These are phyloP conservation scores for Aspergillus ruber DNA, from an alignment of 2,329 filamentous ascomycete species.

Conservation along the genomic window DNA sequence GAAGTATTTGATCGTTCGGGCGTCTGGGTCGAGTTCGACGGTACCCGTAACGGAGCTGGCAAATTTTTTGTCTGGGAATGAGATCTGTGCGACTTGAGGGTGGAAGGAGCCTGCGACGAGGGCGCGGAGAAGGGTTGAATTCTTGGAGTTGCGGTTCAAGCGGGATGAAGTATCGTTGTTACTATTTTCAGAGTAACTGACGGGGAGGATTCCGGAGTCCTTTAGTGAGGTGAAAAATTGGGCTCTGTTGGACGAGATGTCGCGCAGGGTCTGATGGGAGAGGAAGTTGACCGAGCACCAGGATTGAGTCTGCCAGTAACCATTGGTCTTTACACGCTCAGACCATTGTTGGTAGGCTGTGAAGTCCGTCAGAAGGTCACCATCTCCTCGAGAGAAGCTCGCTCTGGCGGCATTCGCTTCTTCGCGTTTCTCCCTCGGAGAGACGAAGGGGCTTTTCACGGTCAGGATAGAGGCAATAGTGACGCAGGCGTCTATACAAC, in stretches of 20 bases:
- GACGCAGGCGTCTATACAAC: slow-evolving; percentile 80
- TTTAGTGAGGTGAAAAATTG: slow-evolving; percentile 82
- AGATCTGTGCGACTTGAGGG: slow-evolving; percentile 85
- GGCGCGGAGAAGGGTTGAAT: slow-evolving; percentile 55
- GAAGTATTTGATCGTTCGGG: slow-evolving; percentile 86
- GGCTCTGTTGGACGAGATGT: slow-evolving; percentile 77
- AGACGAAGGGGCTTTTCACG: slow-evolving; percentile 77
- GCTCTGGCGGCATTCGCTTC: slow-evolving; percentile 70
- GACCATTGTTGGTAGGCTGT: slow-evolving; percentile 79
- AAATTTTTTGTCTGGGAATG: slow-evolving; percentile 94
- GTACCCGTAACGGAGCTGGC: slow-evolving; percentile 79
- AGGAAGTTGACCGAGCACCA: slow-evolving; percentile 88
- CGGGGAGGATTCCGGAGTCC: slow-evolving; percentile 71
- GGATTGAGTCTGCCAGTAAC: slow-evolving; percentile 43
- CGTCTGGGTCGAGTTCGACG: slow-evolving; percentile 88
- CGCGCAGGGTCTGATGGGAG: slow-evolving; percentile 72
- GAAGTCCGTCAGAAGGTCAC: slow-evolving; percentile 83
- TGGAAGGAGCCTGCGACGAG: slow-evolving; percentile 67
- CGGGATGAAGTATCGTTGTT: slow-evolving; percentile 33
- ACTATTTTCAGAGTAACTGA: slow-evolving; percentile 37
- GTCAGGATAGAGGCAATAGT: slow-evolving; percentile 91
- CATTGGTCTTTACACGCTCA: slow-evolving; percentile 50
- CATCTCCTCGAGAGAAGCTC: slow-evolving; percentile 68
- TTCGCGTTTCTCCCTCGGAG: slow-evolving; percentile 74
- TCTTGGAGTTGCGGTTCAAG: slow-evolving; percentile 29